Evolutionary conservation across 2,329 filamentous ascomycete genomes (phyloP), one percentile per base, ranked within the genome.

Genomic region (Chrysosporium keratinophilum): DNA sequence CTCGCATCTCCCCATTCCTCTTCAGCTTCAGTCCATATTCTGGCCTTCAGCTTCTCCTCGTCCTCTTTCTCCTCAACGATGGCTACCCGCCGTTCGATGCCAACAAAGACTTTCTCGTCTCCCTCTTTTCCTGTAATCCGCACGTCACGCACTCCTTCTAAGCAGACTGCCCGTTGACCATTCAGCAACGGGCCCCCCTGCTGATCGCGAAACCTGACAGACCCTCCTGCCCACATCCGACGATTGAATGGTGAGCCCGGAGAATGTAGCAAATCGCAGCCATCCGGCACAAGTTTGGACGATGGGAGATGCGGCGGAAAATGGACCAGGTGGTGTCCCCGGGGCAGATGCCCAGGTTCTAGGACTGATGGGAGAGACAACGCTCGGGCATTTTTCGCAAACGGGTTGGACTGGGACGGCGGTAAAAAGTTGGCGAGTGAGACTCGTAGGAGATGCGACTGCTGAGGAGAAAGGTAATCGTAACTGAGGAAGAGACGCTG

Each of bases 201-300:
- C 48, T 65, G 57, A 15, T 59, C 57, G 33, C 67, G 56, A 60
- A 87, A 86, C 1, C 65, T 65, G 7, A 96, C 69, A 40, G 78
- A 77, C 0, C 91, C 93, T 33, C 90, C 89, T 12, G 87, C 88
- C 93, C 93, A 98, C 73, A 98, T 81, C 15, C 93, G 82, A 19
- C 87, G 79, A 49, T 77, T 77, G 66, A 87, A 95, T 1, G 83
- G 82, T 3, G 66, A 65, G 1, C 85, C 87, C 0, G 91, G 91
- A 20, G 77, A 83, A 65, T 95, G 88, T 51, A 84, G 75, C 3
- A 80, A 74, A 66, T 97, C 91, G 0, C 90, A 94, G 54, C 93
- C 91, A 71, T 98, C 93, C 1, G 81, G 74, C 15, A 88, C 77
- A 42, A 97, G 78, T 34, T 74, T 61, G 6, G 77, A 79, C 12